Percentiles rank a stretch among this genome's conserved stretches.
phyloP scores from a whole-genome alignment of 2,329 filamentous ascomycete species.

The Gnomoniopsis smithogilvyi region DNA sequence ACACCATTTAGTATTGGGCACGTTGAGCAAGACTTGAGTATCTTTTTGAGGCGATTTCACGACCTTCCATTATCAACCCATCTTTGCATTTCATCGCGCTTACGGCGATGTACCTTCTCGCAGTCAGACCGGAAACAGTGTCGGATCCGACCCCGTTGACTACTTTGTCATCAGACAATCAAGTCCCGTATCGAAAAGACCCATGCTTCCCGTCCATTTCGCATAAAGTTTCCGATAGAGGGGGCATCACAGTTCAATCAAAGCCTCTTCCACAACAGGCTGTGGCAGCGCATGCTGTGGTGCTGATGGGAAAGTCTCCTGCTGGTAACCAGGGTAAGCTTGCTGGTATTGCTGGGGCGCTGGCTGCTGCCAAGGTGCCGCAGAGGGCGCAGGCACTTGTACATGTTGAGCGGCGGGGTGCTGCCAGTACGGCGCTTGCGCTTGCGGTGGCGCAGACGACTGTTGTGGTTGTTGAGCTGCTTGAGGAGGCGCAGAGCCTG shows the following conservation, averaged over 20 bases:
- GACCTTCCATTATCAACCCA: too few species aligned
- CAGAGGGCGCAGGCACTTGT: slow-evolving; percentile 36
- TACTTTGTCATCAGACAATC: neutral
- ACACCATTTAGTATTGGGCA: too few species aligned
- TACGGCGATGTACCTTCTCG: too few species aligned
- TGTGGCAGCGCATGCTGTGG: slow-evolving; percentile 59
- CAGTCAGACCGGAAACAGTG: too few species aligned
- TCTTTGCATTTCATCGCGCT: too few species aligned
- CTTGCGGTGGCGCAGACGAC: slow-evolving; percentile 21
- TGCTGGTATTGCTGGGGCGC: slow-evolving; percentile 16
- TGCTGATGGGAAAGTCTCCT: slow-evolving; percentile 63
- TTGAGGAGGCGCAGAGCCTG: slow-evolving; percentile 25
- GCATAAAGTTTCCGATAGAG: neutral
- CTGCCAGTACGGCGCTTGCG: slow-evolving; percentile 48
- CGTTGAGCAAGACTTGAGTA: too few species aligned
- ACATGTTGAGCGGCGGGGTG: slow-evolving; percentile 38
- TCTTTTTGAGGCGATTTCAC: too few species aligned
- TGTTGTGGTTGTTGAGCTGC: slow-evolving; percentile 26
- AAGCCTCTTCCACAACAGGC: slow-evolving; percentile 66
- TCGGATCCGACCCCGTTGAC: too few species aligned
- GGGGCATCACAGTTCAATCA: slow-evolving; percentile 66
- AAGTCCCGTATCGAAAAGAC: neutral
- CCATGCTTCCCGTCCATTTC: neutral
- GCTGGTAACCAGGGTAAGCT: slow-evolving; percentile 47
- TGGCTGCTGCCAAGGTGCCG: slow-evolving; percentile 35